phyloP scores from a whole-genome alignment of 441 rosid species.

The Jatropha multifida region DNA sequence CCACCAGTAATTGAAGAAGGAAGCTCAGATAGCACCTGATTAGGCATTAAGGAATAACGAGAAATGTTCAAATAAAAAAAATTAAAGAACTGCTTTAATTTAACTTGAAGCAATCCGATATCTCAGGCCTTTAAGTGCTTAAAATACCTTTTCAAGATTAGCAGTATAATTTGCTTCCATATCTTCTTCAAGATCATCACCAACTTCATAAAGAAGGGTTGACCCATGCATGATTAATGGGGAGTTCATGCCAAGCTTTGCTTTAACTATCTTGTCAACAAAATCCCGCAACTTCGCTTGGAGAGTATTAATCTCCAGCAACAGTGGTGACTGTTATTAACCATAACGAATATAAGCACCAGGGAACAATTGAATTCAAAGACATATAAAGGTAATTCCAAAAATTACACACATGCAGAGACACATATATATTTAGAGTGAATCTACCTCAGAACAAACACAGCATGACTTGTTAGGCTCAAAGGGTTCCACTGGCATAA shows the following conservation, averaged over 20 bases:
- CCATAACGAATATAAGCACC: constrained; percentile 24
- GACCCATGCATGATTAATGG: constrained; percentile 83
- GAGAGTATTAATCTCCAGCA: constrained; percentile 78
- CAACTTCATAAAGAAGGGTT: constrained; percentile 88
- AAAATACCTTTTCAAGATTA: constrained; percentile 87
- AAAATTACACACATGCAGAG: constrained; percentile 3
- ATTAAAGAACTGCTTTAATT: background rate
- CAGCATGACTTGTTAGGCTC: constrained; percentile 88
- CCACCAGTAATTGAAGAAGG: constrained; percentile 80
- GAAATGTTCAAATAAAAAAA: background rate
- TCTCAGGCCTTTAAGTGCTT: background rate
- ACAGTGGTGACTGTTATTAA: constrained; percentile 66
- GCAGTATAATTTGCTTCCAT: constrained; percentile 78
- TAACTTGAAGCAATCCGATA: background rate
- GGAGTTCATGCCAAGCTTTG: constrained; percentile 90
- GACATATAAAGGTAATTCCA: constrained; percentile 18
- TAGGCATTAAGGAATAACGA: background rate
- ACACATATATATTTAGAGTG: background rate
- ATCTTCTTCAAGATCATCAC: constrained; percentile 89
- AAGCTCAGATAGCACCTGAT: constrained; percentile 73
- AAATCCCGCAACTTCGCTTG: constrained; percentile 79
- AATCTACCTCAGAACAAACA: constrained; percentile 90
- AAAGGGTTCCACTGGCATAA: constrained; percentile 92
- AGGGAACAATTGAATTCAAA: constrained; percentile 16
- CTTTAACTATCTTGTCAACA: constrained; percentile 89